Percentiles rank a stretch among this genome's conserved stretches.
These are phyloP conservation scores for Amphirosellinia nigrospora DNA, from an alignment of 495 filamentous ascomycete genomes.

Conservation along the genomic window DNA sequence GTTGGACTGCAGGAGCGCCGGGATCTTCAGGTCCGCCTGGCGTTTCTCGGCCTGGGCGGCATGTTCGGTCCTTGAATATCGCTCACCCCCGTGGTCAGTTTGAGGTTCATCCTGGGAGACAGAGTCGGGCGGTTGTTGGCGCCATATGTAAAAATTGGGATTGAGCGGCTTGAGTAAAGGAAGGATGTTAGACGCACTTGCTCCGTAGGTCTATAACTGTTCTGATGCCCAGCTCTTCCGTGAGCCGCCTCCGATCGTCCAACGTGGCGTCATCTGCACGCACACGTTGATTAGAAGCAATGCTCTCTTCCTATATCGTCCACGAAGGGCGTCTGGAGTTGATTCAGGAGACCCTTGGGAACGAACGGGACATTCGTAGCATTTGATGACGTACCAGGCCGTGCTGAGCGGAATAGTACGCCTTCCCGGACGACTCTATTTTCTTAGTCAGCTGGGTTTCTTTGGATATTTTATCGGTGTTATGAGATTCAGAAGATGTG, in stretches of 20 bases:
- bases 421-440: constrained; percentile 69
- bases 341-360: background rate
- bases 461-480: background rate
- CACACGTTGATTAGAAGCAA: background rate
- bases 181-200: constrained; percentile 52
- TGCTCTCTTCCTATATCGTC: background rate
- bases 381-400: constrained; percentile 57
- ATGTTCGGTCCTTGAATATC: constrained; percentile 67
- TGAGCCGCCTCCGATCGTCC: constrained; percentile 64
- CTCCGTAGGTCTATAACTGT: constrained; percentile 81
- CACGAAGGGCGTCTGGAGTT: background rate
- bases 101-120: too few relatives aligned
- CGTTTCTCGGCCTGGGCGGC: constrained; percentile 70
- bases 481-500: background rate
- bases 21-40: constrained; percentile 48
- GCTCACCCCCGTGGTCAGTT: constrained; percentile 23
- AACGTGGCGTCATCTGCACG: constrained; percentile 69
- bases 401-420: constrained; percentile 75
- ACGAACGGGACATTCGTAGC: background rate
- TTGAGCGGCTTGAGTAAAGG: background rate
- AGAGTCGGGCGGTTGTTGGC: too few relatives aligned
- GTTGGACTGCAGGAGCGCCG: constrained; percentile 50
- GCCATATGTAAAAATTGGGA: too few relatives aligned
- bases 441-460: constrained; percentile 4
- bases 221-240: constrained; percentile 66